Evolutionary conservation across 2,329 filamentous ascomycete species (phyloP), one percentile per base, ranked within the genome.

Genomic region (Thielaviopsis cerberus): DNA sequence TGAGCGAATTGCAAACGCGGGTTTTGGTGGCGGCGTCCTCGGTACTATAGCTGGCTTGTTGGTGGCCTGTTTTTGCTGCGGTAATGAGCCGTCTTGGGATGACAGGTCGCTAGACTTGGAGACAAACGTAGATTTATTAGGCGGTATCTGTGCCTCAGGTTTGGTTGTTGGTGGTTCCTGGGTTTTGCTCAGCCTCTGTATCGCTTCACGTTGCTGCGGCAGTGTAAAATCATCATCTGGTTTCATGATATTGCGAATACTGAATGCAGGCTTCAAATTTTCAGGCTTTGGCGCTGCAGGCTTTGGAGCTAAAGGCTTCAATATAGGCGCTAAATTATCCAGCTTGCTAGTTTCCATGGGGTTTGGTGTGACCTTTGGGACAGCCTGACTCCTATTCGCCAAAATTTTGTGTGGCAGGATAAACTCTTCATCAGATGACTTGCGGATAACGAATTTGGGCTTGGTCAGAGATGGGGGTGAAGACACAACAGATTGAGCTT

Each of bases 371-470:
- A 22, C 11, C n/a, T 55, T 24, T 0, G 41, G 24, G 20, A 23
- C 41, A 20, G 41, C 25, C 54, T 51, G 41, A 22, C n/a, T 5
- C 34, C 7, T 17, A n/a, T 41, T 50, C 34, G 55, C 52, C 13
- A 23, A 20, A 26, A 51, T 57, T 51, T 60, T 45, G 13, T 55
- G 41, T 24, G 59, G 59, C n/a, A 57, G 15, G 48, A 57, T 26
- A n/a, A 60, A 60, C 51, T 57, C 52, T 34, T 57, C 55, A 20
- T 48, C 1, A 20, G 37, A 55, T 20, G 55, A 4, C 23, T 41
- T 52, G 23, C 59, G 59, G 13, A 60, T 60, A 30, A 27, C 53
- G 22, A 57, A 60, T 20, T 37, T 24, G 27, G 59, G 34, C n/a
- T 51, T 57, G 8, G 26, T 10, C 6, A 22, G 15, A 1, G 7